These are phyloP conservation scores for Eimeria acervulina DNA, from an alignment of 169 alveolate genomes.

Conservation along the genomic window DNA sequence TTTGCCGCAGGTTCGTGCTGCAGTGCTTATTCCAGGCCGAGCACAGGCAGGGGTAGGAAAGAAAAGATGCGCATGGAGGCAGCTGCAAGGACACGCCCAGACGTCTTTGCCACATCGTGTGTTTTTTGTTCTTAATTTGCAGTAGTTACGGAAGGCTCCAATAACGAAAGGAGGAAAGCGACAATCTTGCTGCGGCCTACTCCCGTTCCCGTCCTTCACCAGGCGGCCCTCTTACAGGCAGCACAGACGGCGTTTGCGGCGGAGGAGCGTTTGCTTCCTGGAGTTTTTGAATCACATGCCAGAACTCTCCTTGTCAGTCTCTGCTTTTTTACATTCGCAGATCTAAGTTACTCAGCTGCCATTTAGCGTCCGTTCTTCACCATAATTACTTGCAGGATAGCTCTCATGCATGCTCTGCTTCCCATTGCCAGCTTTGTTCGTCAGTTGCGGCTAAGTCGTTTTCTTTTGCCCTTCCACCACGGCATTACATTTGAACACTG, in stretches of 20 bases:
- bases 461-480: background rate
- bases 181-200: background rate
- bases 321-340: background rate
- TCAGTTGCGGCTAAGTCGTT: background rate
- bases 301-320: constrained; percentile 69
- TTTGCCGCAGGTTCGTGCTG: background rate
- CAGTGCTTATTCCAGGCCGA: background rate
- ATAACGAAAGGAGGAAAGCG: background rate
- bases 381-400: background rate
- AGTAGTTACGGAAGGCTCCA: constrained; percentile 1
- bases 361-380: background rate
- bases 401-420: background rate
- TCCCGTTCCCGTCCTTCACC: background rate
- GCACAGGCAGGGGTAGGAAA: background rate
- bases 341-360: background rate
- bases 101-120: background rate
- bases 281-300: constrained; percentile 26
- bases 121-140: constrained; percentile 4
- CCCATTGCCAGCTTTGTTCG: background rate
- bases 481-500: background rate
- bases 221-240: constrained; percentile 42
- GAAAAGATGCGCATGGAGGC: background rate
- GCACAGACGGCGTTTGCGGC: constrained; percentile 38
- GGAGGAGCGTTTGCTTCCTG: constrained; percentile 51
- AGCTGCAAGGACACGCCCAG: background rate